Conservation (phyloP, 352 stramenopile species). For the Phytophthora brassicae region DNA sequence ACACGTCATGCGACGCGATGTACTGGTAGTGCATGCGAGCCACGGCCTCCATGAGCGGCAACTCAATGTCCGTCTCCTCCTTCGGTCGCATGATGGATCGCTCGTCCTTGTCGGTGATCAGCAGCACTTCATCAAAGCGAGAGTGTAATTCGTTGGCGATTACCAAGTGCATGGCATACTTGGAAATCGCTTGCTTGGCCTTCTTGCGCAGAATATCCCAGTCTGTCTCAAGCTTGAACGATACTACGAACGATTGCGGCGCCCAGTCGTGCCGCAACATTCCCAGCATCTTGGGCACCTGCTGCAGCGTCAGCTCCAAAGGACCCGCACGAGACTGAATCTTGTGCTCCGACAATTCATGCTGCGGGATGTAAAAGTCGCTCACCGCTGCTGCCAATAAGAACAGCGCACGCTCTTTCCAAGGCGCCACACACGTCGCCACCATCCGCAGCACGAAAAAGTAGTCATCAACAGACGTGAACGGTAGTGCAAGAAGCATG, state of each 20-base stretch:
- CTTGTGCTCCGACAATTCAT: conserved; percentile 94
- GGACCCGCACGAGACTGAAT: conserved; percentile 92
- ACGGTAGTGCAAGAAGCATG: conserved; percentile 87
- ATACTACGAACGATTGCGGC: conserved; percentile 94
- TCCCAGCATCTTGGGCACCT: conserved; percentile 96
- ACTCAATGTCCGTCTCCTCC: conserved; percentile 68
- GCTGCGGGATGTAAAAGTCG: conserved; percentile 97
- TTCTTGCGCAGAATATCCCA: conserved; percentile 92
- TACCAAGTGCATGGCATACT: conserved; percentile 97
- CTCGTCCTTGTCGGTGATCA: conserved; percentile 69
- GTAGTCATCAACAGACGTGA: conserved; percentile 97
- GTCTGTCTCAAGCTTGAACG: conserved; percentile 99
- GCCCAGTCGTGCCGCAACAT: conserved; percentile 91
- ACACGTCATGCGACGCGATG: conserved; percentile 63
- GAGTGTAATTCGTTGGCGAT: conserved; percentile 97
- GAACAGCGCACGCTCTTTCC: conserved; percentile 82
- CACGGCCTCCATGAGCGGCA: conserved; percentile 59
- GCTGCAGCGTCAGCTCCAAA: conserved; percentile 86
- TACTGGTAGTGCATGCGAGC: conserved; percentile 73
- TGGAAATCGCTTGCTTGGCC: conserved; percentile 89
- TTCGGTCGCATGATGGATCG: conserved; percentile 52
- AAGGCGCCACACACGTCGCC: conserved; percentile 58
- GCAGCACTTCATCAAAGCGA: conserved; percentile 90
- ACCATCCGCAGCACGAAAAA: conserved; percentile 91
- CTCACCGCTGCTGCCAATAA: conserved; percentile 97